Evolutionary conservation across 176 grass and related monocot genomes (phyloP), one percentile per base, ranked within the genome.

Genomic region (Alloteropsis semialata): DNA sequence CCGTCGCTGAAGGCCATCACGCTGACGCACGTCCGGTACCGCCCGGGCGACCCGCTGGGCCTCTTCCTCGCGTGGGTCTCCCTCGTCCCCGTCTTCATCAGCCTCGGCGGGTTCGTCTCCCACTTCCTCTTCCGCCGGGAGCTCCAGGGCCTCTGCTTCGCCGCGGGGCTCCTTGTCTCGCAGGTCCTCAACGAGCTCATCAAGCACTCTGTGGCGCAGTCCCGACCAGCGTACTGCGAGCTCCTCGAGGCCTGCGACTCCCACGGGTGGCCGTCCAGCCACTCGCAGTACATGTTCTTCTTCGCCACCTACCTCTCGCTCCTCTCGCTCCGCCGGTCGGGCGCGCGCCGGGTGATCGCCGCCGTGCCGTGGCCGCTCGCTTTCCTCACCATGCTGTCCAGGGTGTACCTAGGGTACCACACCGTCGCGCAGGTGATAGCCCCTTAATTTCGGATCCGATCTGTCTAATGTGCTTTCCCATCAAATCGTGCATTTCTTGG

Each of bases 71-170:
- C 93, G 24, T 99, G 96, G 96, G 85, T 99, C 79, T 99, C 96
- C 76, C 96, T 99, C 63, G 8, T 99, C 60, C 93, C 96, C 2
- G 93, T 99, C 42, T 96, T 99, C 91, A 99, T 99, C 89, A 90
- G 87, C 44, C 69, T 99, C 61, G 96, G 96, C 6, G 96, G 96
- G 0, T 99, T 99, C 87, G 83, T 99, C 53, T 93, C 96, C 39
- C 93, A 99, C 87, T 96, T 99, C 74, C 88, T 99, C 82, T 99
- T 99, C 85, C 96, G 96, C 8, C 93, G 96, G 19, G 96, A 99
- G 89, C 85, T 96, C 48, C 96, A 99, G 76, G 91, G 93, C 25
- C 14, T 99, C 48, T 99, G 80, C 85, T 96, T 96, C 74, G 86
- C 89, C 25, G 73, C 87, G 17, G 96, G 96, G 17, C 89, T 99